phyloP scores from a whole-genome alignment of 805 yeast genomes.

The Metschnikowia gruessii region DNA sequence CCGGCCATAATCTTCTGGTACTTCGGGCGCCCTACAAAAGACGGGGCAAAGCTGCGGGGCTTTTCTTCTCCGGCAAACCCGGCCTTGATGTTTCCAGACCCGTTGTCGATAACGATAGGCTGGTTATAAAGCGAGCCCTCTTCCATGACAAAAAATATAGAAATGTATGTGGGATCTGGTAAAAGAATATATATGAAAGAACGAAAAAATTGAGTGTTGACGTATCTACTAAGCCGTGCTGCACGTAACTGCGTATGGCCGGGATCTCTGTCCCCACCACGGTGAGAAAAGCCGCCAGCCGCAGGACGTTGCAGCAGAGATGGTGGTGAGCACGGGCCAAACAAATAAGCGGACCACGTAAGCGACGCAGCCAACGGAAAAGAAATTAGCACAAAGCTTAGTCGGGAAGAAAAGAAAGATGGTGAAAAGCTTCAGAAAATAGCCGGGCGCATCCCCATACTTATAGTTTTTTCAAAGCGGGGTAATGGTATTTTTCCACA shows the following conservation, averaged over 20 bases:
- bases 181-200: neutral
- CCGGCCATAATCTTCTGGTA: conserved; percentile 79
- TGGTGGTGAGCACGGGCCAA: neutral
- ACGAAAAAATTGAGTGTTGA: neutral
- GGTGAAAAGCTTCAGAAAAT: no score
- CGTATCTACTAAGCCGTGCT: neutral
- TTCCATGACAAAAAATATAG: conserved; percentile 12
- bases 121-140: conserved; percentile 37
- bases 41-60: conserved; percentile 64
- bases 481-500: no score
- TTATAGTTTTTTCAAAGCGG: no score
- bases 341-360: neutral
- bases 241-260: neutral
- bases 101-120: conserved; percentile 51
- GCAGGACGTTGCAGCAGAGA: conserved; percentile 1
- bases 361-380: neutral
- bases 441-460: no score
- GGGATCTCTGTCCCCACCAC: neutral
- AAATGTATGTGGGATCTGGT: no score
- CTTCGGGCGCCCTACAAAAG: conserved; percentile 78
- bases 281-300: neutral
- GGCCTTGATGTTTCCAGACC: conserved; percentile 80
- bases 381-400: no score
- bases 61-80: conserved; percentile 92
- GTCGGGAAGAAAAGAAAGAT: no score